Evolutionary conservation across 2,329 filamentous ascomycete genomes (phyloP).

Genomic region (Dothideomycetes sp.): DNA sequence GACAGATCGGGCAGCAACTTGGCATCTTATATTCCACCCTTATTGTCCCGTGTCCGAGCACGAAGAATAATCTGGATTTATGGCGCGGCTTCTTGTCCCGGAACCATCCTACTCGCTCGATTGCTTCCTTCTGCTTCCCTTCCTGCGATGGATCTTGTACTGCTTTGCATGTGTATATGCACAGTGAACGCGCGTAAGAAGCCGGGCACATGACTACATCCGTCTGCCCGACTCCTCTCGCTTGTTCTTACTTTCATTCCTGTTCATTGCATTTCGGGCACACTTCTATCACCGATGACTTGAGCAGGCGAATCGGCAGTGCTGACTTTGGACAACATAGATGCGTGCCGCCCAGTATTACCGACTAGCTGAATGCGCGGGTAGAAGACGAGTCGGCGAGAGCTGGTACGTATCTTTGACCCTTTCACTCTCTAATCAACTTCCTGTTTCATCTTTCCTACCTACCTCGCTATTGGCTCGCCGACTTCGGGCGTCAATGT

Average conservation of each 20-base stretch:
- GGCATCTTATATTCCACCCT: no score
- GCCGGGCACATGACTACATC: not conserved
- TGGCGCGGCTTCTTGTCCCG: not conserved
- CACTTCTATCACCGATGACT: no score
- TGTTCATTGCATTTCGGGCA: no score
- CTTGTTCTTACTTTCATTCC: no score
- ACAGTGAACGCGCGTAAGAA: not conserved
- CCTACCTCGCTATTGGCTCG: not conserved
- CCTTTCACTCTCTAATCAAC: conserved; percentile 2
- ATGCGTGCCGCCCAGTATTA: conserved; percentile 81
- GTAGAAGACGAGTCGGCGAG: conserved; percentile 85
- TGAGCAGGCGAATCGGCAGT: no score
- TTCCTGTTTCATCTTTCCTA: not conserved
- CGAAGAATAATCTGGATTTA: no score
- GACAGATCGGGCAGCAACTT: not conserved
- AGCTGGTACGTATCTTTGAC: conserved; percentile 61
- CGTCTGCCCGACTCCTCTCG: not conserved
- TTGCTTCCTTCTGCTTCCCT: not conserved
- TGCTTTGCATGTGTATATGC: no score
- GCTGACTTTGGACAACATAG: conserved; percentile 32
- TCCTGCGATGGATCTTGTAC: no score
- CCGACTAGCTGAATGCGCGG: conserved; percentile 77
- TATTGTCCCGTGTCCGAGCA: no score
- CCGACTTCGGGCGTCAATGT: no score
- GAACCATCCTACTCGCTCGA: not conserved